phyloP scores from a whole-genome alignment of 2,329 filamentous ascomycete genomes.

The Penicillium decumbens region DNA sequence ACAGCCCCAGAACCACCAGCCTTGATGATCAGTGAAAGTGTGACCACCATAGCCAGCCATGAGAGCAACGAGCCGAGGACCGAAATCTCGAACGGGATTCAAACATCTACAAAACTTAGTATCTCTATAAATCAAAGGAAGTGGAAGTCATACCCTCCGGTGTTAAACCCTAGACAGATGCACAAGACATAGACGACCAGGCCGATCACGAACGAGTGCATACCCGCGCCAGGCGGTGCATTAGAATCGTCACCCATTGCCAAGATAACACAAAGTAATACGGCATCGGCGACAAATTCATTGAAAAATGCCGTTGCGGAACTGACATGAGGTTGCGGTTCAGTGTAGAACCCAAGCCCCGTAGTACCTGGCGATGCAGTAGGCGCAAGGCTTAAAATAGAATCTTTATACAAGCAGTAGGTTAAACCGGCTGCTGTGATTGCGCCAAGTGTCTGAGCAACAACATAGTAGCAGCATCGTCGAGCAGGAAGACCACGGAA shows the following conservation, averaged over 20 bases:
- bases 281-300: slow-evolving; percentile 35
- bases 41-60: slow-evolving; percentile 32
- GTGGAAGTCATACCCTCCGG: slow-evolving; percentile 27
- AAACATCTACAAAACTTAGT: slow-evolving; percentile 26
- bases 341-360: slow-evolving; percentile 2
- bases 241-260: slow-evolving; percentile 43
- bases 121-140: too few relatives aligned
- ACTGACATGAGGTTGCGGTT: slow-evolving; percentile 4
- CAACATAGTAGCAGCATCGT: slow-evolving; percentile 27
- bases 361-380: neutral
- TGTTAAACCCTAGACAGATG: slow-evolving; percentile 33
- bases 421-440: slow-evolving; percentile 30
- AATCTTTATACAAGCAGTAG: slow-evolving; percentile 33
- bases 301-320: slow-evolving; percentile 33
- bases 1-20: slow-evolving; percentile 37
- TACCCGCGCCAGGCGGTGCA: slow-evolving; percentile 43
- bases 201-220: slow-evolving; percentile 32
- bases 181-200: slow-evolving; percentile 15
- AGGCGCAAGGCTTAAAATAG: slow-evolving; percentile 21
- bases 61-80: slow-evolving; percentile 29
- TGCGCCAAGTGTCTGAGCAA: slow-evolving; percentile 28
- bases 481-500: slow-evolving; percentile 36
- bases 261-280: slow-evolving; percentile 31
- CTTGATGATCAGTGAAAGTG: slow-evolving; percentile 23
- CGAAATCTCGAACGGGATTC: slow-evolving; percentile 37